Evolutionary conservation across 768 basidiomycete species (phyloP), one percentile per base, ranked within the genome.

Genomic region (Tricholoma saponaceum): DNA sequence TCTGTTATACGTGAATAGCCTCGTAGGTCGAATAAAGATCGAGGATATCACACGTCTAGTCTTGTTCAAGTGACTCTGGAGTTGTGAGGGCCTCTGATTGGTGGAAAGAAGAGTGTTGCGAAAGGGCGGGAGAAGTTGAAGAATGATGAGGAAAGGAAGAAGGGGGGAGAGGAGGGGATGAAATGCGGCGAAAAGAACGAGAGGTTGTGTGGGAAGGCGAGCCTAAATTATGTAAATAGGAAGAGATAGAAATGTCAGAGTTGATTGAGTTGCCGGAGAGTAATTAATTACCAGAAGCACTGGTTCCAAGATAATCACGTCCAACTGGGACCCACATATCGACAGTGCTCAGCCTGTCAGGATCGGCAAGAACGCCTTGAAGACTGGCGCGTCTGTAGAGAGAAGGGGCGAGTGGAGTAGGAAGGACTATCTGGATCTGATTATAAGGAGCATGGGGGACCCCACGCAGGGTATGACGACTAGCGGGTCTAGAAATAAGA

Each of bases 401-500:
- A 39, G 68, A 67, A 10, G 79, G 74, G 1, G 80, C 81, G 16
- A 92, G 78, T 1, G 88, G 89, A 0, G 81, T 69, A 0, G 90
- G 90, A 3, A 90, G 74, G 14, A 92, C 71, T 53, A 91, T 84
- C 62, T 89, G 82, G 54, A 90, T 71, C 55, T 78, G 78, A 66
- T 77, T 86, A 57, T 81, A 79, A 0, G 79, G 82, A 5, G 76
- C 75, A 65, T 91, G 88, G 20, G 89, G 87, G 1, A 79, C 69
- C 32, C 86, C 86, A 16, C 82, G 77, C 23, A 84, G 64, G 23
- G 73, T 75, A 58, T 71, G 72, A 35, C 72, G 72, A 55, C 71
- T 72, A 8, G 69, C 58, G n/a, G 44, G 46, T 23, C 63, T 64
- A 8, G 67, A 59, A n/a, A 58, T 22, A 26, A 47, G 46, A n/a